Evolutionary conservation across 805 yeast genomes (phyloP).

Genomic region (Candida nanaspora): DNA sequence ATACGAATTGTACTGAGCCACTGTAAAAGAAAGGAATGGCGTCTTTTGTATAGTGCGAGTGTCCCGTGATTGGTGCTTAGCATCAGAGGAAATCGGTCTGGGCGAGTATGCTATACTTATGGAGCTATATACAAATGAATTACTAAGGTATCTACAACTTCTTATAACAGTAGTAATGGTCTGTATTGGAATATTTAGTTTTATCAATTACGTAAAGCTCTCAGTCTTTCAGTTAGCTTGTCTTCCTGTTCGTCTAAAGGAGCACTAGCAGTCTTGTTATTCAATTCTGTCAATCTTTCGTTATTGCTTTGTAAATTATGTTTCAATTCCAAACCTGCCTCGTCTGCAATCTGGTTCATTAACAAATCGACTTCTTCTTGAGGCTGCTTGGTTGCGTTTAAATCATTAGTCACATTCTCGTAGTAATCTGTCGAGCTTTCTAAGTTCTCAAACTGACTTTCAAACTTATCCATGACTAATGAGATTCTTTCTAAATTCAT

Average conservation of each 20-base stretch:
- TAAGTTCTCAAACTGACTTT: constrained; percentile 89
- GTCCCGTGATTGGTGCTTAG: too few relatives aligned
- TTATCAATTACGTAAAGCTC: constrained; percentile 83
- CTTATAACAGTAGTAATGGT: too few relatives aligned
- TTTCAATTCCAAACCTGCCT: constrained; percentile 89
- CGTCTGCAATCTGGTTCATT: constrained; percentile 91
- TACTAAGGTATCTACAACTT: too few relatives aligned
- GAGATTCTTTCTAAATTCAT: constrained; percentile 94
- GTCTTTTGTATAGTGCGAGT: too few relatives aligned
- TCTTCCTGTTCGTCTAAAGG: constrained; percentile 70
- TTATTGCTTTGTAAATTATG: constrained; percentile 65
- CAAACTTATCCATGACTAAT: constrained; percentile 95
- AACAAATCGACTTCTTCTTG: constrained; percentile 91
- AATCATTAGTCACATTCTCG: constrained; percentile 81
- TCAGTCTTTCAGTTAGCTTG: constrained; percentile 74
- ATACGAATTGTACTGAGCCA: too few relatives aligned
- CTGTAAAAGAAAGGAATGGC: too few relatives aligned
- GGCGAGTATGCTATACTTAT: too few relatives aligned
- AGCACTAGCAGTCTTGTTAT: constrained; percentile 31
- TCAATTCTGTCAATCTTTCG: constrained; percentile 45
- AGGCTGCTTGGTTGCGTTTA: constrained; percentile 85
- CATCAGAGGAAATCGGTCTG: too few relatives aligned
- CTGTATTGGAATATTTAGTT: too few relatives aligned
- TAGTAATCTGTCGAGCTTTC: constrained; percentile 92
- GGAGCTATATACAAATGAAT: too few relatives aligned